Percentiles rank a stretch among this genome's conserved stretches.
Conservation (phyloP, 225 moss, liverwort and hornwort species). For the Pleurozium schreberi region DNA sequence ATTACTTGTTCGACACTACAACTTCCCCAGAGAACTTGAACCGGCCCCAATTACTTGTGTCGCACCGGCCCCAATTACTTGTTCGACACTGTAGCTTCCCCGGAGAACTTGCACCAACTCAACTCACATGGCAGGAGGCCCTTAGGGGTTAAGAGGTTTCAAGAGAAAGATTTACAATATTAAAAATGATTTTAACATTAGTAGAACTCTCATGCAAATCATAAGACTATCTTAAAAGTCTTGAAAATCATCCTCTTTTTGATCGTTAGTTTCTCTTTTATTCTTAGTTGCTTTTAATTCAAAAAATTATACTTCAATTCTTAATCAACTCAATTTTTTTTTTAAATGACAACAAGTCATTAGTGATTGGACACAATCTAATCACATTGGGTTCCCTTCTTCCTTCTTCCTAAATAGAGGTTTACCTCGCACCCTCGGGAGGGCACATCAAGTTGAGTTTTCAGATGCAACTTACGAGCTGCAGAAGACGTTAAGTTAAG, state of each 20-base stretch:
- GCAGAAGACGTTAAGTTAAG: too few species aligned
- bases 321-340: not conserved
- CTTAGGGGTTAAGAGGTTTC: not conserved
- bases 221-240: not conserved
- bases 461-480: not conserved
- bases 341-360: not conserved
- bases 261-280: rapidly evolving
- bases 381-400: not conserved
- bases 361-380: not conserved
- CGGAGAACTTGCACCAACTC: too few species aligned
- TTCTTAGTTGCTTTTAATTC: not conserved
- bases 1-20: too few species aligned
- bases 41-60: too few species aligned
- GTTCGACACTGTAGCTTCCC: too few species aligned
- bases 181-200: not conserved
- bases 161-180: too few species aligned
- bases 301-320: too few species aligned
- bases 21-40: too few species aligned
- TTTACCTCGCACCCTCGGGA: too few species aligned
- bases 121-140: too few species aligned
- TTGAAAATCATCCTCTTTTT: not conserved
- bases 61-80: too few species aligned
- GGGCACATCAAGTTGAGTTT: not conserved
- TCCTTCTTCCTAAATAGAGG: not conserved
- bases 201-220: not conserved